Conservation (phyloP, 2,329 filamentous ascomycete genomes). For the Xylariaceae sp. region DNA sequence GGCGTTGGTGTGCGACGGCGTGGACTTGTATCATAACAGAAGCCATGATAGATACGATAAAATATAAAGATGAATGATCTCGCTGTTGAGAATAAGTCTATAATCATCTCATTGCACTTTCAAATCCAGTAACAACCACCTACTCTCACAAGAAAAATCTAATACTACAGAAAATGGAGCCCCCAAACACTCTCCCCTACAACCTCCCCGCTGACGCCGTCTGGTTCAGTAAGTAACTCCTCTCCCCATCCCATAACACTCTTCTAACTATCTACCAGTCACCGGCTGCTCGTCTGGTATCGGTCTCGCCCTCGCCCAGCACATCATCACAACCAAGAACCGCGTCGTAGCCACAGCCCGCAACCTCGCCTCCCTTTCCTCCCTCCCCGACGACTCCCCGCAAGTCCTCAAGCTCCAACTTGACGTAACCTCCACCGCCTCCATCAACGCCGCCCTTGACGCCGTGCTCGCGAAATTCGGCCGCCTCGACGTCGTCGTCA, state of each 20-base stretch:
- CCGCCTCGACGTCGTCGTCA: constrained; percentile 33
- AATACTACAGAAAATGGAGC: constrained; percentile 10
- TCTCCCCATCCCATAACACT: too few species aligned
- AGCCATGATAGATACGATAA: too few species aligned
- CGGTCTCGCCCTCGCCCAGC: constrained; percentile 2
- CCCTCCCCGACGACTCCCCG: constrained; percentile 34
- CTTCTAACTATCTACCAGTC: too few species aligned
- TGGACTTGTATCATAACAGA: too few species aligned
- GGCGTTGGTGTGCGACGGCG: too few species aligned
- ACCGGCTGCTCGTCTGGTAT: constrained; percentile 16
- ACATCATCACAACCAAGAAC: constrained; percentile 16
- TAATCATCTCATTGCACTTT: not conserved
- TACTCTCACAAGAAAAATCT: not conserved
- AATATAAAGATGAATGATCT: not conserved
- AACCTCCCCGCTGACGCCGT: constrained; percentile 26
- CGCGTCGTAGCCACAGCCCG: constrained; percentile 34
- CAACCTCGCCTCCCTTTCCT: constrained; percentile 37
- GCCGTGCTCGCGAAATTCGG: constrained; percentile 33
- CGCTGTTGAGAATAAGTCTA: not conserved
- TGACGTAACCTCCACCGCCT: constrained; percentile 40
- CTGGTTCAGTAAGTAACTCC: constrained; percentile 29
- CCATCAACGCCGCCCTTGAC: constrained; percentile 35
- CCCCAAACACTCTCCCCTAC: constrained; percentile 21
- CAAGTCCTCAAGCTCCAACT: constrained; percentile 41
- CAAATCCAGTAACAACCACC: not conserved